Evolutionary conservation across 306 rosid species (phyloP), one percentile per base, ranked within the genome.

Genomic region (Prunus dulcis): DNA sequence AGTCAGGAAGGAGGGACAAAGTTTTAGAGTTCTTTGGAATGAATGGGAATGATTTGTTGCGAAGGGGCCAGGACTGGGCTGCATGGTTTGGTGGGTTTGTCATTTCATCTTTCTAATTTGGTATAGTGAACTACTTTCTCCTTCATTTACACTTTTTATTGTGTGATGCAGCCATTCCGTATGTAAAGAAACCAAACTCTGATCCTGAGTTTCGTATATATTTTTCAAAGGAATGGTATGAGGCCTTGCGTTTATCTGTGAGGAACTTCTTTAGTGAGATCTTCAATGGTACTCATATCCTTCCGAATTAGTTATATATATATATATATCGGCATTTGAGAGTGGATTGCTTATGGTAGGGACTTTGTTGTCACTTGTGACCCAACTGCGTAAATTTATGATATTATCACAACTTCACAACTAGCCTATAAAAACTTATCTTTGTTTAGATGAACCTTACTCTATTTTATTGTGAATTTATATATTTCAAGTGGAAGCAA

Each of bases 251-350:
- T 79, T 89, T 91, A 71, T 90, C 97, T 81, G 90, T 91, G 19
- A 88, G 93, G 87, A 95, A 95, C 85, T 94, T 95, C 93, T 85
- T 95, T 62, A 90, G 91, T 66, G 93, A 89, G 84, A 82, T 95
- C 81, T 95, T 95, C 87, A 94, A 89, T 28, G 97, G 91, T 27
- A 92, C 88, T 89, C 98, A 92, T 95, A 95, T 95, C 98, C 97
- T 95, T 89, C 17, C 45, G 30, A 61, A 58, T 23, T 32, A 3
- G 2, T 8, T 15, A 1, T 9, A 12, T n/a, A 18, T 9, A 12
- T n/a, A 18, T 7, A 45, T 67, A 49, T 32, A 1, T 63, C 60
- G 38, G 12, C 75, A 12, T 67, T 9, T 49, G 45, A 47, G 70
- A 74, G 58, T 11, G 18, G 5, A 15, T 14, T 11, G 34, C 63